Evolutionary conservation across 2,329 filamentous ascomycete genomes (phyloP), one percentile per base, ranked within the genome.

Genomic region (Fusarium sambucinum): DNA sequence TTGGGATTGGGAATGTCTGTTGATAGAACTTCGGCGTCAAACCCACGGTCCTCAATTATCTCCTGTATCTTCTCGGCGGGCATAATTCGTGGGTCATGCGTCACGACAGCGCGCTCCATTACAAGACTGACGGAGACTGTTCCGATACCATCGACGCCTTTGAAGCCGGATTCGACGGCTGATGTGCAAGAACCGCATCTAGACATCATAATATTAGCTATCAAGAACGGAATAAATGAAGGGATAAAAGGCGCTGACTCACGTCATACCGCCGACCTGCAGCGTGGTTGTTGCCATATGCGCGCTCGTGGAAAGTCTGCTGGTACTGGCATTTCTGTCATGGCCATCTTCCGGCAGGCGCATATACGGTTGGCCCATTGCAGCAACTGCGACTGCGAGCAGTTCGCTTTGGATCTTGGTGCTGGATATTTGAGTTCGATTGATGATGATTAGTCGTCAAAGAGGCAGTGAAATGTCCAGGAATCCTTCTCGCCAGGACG

Each of bases 171-270:
- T 5, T 35, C 33, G 9, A 35, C 33, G 17, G 33, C 33, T 35
- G 33, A 35, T 35, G 17, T 35, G 17, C 33, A 35, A 35, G 33
- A n/a, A 11, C 33, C 33, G 17, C 17, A 35, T n/a, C 33, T 35
- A 4, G 0, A 7, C 3, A 2, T 11, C 11, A 11, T 0, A 35
- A 11, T 5, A 17, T 35, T n/a, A 35, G 33, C 9, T n/a, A 35
- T n/a, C 17, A 1, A 5, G 6, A 35, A n/a, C 1, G 6, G 12
- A 35, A n/a, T 8, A 10, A 35, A n/a, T 1, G 5, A n/a, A n/a
- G 17, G 1, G 2, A 6, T 11, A n/a, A n/a, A 8, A 6, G 9
- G 10, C 11, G 4, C 9, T 9, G 17, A 35, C 33, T n/a, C 17
- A 35, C 33, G 33, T 35, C 33, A 35, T 35, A 3, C 33, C 33